Evolutionary conservation across 1,284 basidiomycete genomes (phyloP), one percentile per base, ranked within the genome.

Genomic region (Leccinum fuscescens): DNA sequence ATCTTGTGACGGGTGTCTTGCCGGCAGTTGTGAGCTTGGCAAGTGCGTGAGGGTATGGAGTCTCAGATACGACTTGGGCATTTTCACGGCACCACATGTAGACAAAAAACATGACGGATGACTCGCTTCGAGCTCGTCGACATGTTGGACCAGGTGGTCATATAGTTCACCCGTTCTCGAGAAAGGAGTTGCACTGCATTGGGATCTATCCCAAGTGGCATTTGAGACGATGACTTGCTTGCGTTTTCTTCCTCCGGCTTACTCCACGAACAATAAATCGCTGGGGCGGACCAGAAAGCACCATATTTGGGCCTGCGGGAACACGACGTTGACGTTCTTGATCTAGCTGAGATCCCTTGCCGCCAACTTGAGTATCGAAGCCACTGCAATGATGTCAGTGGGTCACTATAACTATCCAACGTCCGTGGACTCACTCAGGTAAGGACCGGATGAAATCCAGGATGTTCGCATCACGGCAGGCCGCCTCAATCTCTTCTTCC

Each of bases 331-430:
- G 57, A 93, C 90, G 62, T 89, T 89, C 70, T 94, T 93, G 70
- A 96, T 96, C 53, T 4, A 98, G 81, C 71, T 96, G 93, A 6
- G 91, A 89, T 12, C 96, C 96, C 76, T 98, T 98, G 59, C 94
- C 92, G 64, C 96, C 97, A 56, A 93, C 88, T 61, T 89, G 79
- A 1, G 92, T 93, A 29, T 93, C 86, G 66, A 92, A 91, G 37
- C 89, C 89, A 59, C 80, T 82, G 60, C 3, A 58, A 62, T 22
- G 14, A 35, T n/a, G 20, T 75, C 27, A 66, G 57, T 59, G 64
- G 4, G 20, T 14, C 4, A 98, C 92, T 94, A 15, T 5, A 33
- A 56, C 11, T 11, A 12, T 24, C 39, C 33, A 3, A 9, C 27
- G 6, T 27, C 49, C 5, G 31, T 15, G 14, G 20, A 80, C 84